Percentiles rank a stretch among this genome's conserved stretches.
Evolutionary conservation across 768 basidiomycete genomes (phyloP).

Genomic region (Lactifluus subvellereus): DNA sequence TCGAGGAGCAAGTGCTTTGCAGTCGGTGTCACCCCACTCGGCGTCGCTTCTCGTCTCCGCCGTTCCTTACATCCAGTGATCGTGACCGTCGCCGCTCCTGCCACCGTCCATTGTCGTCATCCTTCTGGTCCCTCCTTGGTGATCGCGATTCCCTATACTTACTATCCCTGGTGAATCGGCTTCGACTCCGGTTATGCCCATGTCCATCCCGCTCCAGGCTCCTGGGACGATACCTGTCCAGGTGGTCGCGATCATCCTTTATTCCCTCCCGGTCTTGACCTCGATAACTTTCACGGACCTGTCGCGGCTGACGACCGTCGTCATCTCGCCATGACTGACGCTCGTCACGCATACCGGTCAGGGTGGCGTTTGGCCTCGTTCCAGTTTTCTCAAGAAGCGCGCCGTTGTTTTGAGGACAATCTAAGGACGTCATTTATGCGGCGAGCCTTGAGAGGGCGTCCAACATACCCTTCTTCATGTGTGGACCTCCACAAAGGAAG

Average conservation of each 20-base stretch:
- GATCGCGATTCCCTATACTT: slow-evolving; percentile 12
- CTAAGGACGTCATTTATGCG: slow-evolving; percentile 19
- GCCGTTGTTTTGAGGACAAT: slow-evolving; percentile 35
- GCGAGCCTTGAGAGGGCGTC: not conserved
- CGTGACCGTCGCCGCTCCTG: slow-evolving; percentile 29
- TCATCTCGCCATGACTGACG: slow-evolving; percentile 26
- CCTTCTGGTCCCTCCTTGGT: slow-evolving; percentile 15
- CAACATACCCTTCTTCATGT: slow-evolving; percentile 75
- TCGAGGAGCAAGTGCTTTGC: not conserved
- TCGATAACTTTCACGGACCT: not conserved
- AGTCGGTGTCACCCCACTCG: slow-evolving; percentile 39
- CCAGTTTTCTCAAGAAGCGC: slow-evolving; percentile 27
- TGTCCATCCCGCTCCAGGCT: slow-evolving; percentile 21
- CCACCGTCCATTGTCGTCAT: slow-evolving; percentile 20
- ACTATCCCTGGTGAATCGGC: not conserved
- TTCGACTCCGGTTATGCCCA: slow-evolving; percentile 15
- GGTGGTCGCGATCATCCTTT: slow-evolving; percentile 1
- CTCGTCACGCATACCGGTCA: slow-evolving; percentile 26
- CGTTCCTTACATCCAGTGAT: slow-evolving; percentile 26
- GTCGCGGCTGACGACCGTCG: slow-evolving; percentile 18
- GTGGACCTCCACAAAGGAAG: slow-evolving; percentile 91
- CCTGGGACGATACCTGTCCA: slow-evolving; percentile 9
- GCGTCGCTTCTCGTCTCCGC: slow-evolving; percentile 33
- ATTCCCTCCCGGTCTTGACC: slow-evolving; percentile 1
- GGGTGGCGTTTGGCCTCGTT: slow-evolving; percentile 32